Base-by-base conservation (phyloP, 2,329 filamentous ascomycete species). In the Epicoccum sorghinum region DNA sequence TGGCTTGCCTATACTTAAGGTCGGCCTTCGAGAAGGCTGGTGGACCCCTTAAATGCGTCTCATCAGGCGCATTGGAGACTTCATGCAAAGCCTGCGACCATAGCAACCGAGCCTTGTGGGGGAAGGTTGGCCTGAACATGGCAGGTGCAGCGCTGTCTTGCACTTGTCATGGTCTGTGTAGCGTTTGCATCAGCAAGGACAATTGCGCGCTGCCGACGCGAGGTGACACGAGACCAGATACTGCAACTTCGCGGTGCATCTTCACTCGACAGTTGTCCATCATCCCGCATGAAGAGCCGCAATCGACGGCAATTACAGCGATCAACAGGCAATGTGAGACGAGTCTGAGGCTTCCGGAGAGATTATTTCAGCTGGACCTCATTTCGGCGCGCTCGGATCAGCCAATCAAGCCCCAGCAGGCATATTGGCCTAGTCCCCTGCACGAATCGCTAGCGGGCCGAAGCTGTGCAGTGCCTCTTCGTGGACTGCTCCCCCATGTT, bases 331-430 rank as follows among this genome's bases (percentile, higher is more conserved):
- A 57, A 54, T 47, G 42, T 59, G 54, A 59, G 55, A 62, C 55
- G 55, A 37, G 46, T 49, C 42, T 53, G 51, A 59, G 50, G 55
- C 54, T 47, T 32, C 23, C 48, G 57, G 53, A 55, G 52, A 57
- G 62, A 67, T 69, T 67, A 67, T 65, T 67, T 66, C 68, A 65
- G 67, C 55, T 58, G 52, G 53, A 49, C 47, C 60, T 69, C 65
- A 70, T 70, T 67, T 72, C 65, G 55, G 57, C 47, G 37, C 14
- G 50, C 51, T 61, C 52, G 52, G 61, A 41, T 47, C 22, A 51
- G 29, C 69, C 67, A 72, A 71, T 70, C 60, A 67, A 10, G 29
- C 27, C 8, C 30, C 43, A 22, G 18, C 18, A 35, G 18, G 37
- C 49, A 32, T 48, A 48, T 43, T 46, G 43, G 51, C 64, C 59